A percentile compares a stretch with the other conserved stretches of the same genome.
Evolutionary conservation across 139 green algal species (phyloP).

Genomic region (Picochlorum sp.): DNA sequence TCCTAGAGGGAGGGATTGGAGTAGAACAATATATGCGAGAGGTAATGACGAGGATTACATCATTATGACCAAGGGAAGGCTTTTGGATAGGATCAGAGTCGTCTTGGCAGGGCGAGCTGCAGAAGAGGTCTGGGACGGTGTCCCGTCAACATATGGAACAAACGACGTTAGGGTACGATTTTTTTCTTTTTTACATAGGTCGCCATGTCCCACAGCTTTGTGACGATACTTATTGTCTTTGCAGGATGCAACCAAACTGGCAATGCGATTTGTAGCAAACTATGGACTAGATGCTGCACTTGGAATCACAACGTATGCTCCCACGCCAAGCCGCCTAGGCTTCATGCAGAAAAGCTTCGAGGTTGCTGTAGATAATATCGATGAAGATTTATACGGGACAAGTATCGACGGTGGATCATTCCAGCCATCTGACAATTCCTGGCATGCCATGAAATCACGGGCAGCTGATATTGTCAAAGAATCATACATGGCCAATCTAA

Average conservation of each 20-base stretch:
- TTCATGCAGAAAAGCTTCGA: slow-evolving; percentile 31
- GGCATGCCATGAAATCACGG: slow-evolving; percentile 17
- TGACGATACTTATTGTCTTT: background rate
- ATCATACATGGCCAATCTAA: slow-evolving; percentile 31
- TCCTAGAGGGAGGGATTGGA: slow-evolving; percentile 46
- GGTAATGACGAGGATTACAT: slow-evolving; percentile 70
- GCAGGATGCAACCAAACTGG: slow-evolving; percentile 34
- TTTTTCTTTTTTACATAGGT: too few relatives aligned
- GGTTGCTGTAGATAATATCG: slow-evolving; percentile 40
- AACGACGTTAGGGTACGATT: slow-evolving; percentile 9
- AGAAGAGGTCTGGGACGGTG: slow-evolving; percentile 30
- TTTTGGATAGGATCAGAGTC: slow-evolving; percentile 65
- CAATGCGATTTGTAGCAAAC: slow-evolving; percentile 39
- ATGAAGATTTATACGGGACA: slow-evolving; percentile 40
- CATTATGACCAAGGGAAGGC: slow-evolving; percentile 56
- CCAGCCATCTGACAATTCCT: slow-evolving; percentile 25
- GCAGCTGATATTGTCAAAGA: slow-evolving; percentile 27
- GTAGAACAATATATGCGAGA: slow-evolving; percentile 58
- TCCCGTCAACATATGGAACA: slow-evolving; percentile 20
- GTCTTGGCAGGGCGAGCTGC: slow-evolving; percentile 57
- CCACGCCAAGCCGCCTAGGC: slow-evolving; percentile 5
- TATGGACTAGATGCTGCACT: slow-evolving; percentile 32
- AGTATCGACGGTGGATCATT: slow-evolving; percentile 23
- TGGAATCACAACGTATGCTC: slow-evolving; percentile 40
- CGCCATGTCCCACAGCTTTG: too few relatives aligned